Conservation (phyloP, 768 basidiomycete genomes). For the Lyophyllum shimeji region DNA sequence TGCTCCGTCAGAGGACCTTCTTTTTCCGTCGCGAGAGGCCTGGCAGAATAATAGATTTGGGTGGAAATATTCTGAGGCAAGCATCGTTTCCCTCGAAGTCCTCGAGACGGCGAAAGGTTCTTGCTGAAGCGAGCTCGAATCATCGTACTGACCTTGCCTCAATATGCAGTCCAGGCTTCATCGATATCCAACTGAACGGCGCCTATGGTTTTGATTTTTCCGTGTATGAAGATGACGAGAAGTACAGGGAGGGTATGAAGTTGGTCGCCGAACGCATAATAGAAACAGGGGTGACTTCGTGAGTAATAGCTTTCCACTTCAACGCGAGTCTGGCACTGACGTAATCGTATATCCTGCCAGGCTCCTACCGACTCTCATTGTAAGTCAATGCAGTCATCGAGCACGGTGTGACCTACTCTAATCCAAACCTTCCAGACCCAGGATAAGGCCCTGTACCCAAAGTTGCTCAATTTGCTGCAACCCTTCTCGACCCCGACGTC, state of each 20-base stretch:
- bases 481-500: constrained; percentile 64
- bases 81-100: neutral
- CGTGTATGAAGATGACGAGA: constrained; percentile 70
- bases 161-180: constrained; percentile 67
- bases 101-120: neutral
- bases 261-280: constrained; percentile 73
- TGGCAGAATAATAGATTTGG: constrained; percentile 61
- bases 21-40: constrained; percentile 63
- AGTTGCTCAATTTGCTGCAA: constrained; percentile 63
- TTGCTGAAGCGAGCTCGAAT: neutral
- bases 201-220: constrained; percentile 89
- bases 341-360: constrained; percentile 34
- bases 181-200: constrained; percentile 91
- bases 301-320: constrained; percentile 29
- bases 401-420: neutral
- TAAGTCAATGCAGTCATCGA: constrained; percentile 31
- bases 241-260: constrained; percentile 67
- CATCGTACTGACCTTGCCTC: neutral
- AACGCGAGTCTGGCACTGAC: neutral
- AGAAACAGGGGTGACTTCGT: constrained; percentile 90
- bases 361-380: constrained; percentile 70
- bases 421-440: constrained; percentile 57
- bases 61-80: constrained; percentile 76
- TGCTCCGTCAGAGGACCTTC: constrained; percentile 56
- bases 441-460: constrained; percentile 72